These are phyloP conservation scores for Saksenaea vasiformis DNA, from an alignment of 371 early-diverging fungal genomes.

Conservation along the genomic window DNA sequence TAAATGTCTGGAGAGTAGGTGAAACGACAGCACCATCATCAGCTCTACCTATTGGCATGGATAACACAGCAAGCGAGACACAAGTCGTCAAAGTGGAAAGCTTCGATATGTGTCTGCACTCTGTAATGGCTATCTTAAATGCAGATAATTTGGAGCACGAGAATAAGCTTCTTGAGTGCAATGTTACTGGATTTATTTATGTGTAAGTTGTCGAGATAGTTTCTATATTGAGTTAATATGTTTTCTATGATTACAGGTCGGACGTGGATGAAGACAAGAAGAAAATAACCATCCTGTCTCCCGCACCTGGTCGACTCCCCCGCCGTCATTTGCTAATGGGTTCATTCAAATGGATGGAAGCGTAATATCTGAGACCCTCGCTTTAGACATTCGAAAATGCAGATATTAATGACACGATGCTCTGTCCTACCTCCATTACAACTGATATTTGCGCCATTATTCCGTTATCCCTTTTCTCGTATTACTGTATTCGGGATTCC, in stretches of 20 bases:
- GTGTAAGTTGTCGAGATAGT: constrained; percentile 53
- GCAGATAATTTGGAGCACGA: constrained; percentile 66
- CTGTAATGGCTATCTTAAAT: constrained; percentile 83
- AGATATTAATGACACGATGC: too few relatives aligned
- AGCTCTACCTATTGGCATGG: constrained; percentile 90
- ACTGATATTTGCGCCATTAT: too few relatives aligned
- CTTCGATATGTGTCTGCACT: constrained; percentile 82
- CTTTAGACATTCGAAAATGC: too few relatives aligned
- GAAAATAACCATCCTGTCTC: constrained; percentile 83
- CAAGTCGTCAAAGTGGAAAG: constrained; percentile 82
- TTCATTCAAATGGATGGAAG: constrained; percentile 82
- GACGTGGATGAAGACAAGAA: constrained; percentile 81
- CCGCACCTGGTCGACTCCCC: constrained; percentile 88
- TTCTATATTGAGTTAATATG: not conserved
- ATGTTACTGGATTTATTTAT: constrained; percentile 87
- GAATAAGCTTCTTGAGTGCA: constrained; percentile 65
- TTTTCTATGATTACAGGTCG: constrained; percentile 48
- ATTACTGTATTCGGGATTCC: too few relatives aligned
- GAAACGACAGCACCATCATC: constrained; percentile 90
- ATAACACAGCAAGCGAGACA: constrained; percentile 76
- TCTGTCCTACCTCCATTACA: too few relatives aligned
- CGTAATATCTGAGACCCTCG: constrained; percentile 12
- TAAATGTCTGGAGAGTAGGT: constrained; percentile 81
- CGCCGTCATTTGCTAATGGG: constrained; percentile 83
- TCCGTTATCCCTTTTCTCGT: too few relatives aligned